Evolutionary conservation across 1,139 yeast genomes (phyloP), one percentile per base, ranked within the genome.

Genomic region (Yamadazyma taylorii): DNA sequence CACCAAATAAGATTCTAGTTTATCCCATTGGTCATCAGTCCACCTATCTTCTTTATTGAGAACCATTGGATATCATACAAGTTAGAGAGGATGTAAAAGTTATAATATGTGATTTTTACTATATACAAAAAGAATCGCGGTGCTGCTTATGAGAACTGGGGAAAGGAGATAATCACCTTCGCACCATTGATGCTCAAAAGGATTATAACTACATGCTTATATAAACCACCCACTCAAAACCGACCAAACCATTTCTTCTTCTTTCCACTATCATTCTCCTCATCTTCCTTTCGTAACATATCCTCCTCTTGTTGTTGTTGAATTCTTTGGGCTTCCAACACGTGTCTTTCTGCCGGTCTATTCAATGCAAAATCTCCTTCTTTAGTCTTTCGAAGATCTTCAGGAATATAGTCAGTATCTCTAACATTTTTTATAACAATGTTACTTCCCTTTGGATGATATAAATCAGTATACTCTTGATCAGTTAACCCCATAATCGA

Each of bases 301-400:
- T 71, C 70, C 53, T 85, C 94, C 53, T 86, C 95, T 36, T 78
- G 73, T 40, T 79, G 78, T 56, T 85, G 94, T 42, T 75, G 68
- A 23, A 81, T 69, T 45, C 86, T 68, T 56, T 85, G 85, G 0
- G 94, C 95, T 55, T 83, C 88, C 44, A 85, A 74, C 6, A 81
- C 72, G 52, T 86, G 96, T 51, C 80, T 76, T 57, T 78, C 78
- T 39, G 81, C 79, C 5, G 89, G 94, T 59, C 85, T 71, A 54
- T 78, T 85, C 66, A 79, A 67, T 2, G 78, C 86, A 52, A 56
- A 69, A 32, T 66, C 67, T 32, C 71, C 66, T 45, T 75, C 78
- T 17, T 58, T 60, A 24, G 73, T 66, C 42, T 58, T 63, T 43
- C 75, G 56, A 40, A 60, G 51, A 35, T 59, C 56, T 43, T 65